Evolutionary conservation across 2,329 filamentous ascomycete species (phyloP), one percentile per base, ranked within the genome.

Genomic region (Beauveria sp.): DNA sequence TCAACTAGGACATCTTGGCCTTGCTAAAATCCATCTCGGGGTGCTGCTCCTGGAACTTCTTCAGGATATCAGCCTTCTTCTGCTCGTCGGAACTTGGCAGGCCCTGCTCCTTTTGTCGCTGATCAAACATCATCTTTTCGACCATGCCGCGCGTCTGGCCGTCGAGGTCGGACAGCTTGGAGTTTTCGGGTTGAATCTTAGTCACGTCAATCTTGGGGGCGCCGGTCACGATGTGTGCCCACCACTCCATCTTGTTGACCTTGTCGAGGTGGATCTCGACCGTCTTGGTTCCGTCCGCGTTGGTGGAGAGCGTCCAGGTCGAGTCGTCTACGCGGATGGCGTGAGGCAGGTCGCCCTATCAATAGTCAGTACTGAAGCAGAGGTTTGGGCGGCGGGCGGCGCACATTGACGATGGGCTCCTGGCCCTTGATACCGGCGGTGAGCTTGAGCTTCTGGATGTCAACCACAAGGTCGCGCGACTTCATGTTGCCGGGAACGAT

Each of bases 71-170:
- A 72, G 86, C 77, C 84, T 98, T 98, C 81, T 93, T 91, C 82
- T 96, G 87, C 79, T 99, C 95, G 67, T 98, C 95, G 66, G 91
- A 96, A 14, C 88, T 92, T 52, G 92, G 91, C 75, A 89, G 83
- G 5, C 95, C 95, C 75, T 84, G 80, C 79, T 98, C 93, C 85
- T 99, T 99, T 79, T 98, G 93, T 67, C 90, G 83, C 81, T 99
- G 95, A 79, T 99, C 95, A 70, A 84, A 99, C 95, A 99, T 99
- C 95, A 99, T 99, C 85, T 99, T 99, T 86, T 99, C 95, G 50
- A 99, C 95, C 93, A 99, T 98, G 63, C 87, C 85, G 66, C 95
- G 85, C 59, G 95, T 99, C 81, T 96, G 90, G 64, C 95, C 95
- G 72, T 98, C 93, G 67, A 99, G 80, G 74, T 99, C 95, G 62